phyloP scores from a whole-genome alignment of 177 flowering plant genomes.

The Telopea speciosissima region DNA sequence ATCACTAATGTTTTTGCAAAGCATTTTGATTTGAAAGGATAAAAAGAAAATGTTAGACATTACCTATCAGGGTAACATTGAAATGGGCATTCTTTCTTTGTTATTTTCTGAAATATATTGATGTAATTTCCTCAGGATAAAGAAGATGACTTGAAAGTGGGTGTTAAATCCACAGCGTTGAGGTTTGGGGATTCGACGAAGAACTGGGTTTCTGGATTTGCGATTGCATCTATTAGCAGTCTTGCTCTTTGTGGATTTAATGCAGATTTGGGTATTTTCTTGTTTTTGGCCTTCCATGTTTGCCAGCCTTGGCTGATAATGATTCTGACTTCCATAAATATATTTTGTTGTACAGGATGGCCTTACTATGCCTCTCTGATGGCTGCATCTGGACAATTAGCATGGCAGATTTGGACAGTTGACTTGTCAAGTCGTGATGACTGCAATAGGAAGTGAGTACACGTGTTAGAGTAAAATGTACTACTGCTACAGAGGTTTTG shows the following conservation, averaged over 20 bases:
- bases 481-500: no score
- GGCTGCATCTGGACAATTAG: slow-evolving; percentile 77
- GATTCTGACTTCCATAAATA: neutral
- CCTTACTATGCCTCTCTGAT: slow-evolving; percentile 65
- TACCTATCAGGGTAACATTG: neutral
- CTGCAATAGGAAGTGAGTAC: slow-evolving; percentile 81
- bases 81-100: neutral
- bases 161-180: slow-evolving; percentile 95
- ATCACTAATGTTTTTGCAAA: neutral
- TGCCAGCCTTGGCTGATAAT: neutral
- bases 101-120: neutral
- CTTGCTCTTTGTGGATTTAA: slow-evolving; percentile 77
- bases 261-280: slow-evolving; percentile 61
- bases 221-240: slow-evolving; percentile 58
- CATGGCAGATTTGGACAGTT: slow-evolving; percentile 87
- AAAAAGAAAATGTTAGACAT: no score
- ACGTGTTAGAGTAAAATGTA: no score
- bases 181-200: slow-evolving; percentile 82
- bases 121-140: slow-evolving; percentile 56
- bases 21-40: neutral
- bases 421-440: slow-evolving; percentile 73
- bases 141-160: slow-evolving; percentile 94
- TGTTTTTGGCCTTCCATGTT: neutral
- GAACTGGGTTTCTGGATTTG: slow-evolving; percentile 75
- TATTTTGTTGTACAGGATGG: slow-evolving; percentile 55